These are phyloP conservation scores for Chaetomiaceae sp. DNA, from an alignment of 2,329 filamentous ascomycete species.

Conservation along the genomic window DNA sequence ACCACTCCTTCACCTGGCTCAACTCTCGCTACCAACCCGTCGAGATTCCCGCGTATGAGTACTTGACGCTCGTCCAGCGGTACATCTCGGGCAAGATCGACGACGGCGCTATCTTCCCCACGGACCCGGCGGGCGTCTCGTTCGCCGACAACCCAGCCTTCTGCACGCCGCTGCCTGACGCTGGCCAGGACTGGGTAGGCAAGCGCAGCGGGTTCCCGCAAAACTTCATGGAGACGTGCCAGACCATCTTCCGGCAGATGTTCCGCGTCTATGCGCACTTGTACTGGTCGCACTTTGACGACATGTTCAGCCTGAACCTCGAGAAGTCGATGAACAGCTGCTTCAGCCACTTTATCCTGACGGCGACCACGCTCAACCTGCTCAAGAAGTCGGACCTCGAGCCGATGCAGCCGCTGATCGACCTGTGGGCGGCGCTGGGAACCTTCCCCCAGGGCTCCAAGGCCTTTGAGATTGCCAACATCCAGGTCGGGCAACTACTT, in stretches of 20 bases:
- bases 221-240: constrained; percentile 84
- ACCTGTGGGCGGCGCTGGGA: constrained; percentile 85
- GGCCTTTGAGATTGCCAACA: constrained; percentile 61
- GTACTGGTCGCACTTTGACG: constrained; percentile 91
- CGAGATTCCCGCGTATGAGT: constrained; percentile 86
- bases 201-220: constrained; percentile 90
- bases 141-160: constrained; percentile 56
- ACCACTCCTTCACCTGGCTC: constrained; percentile 94
- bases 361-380: constrained; percentile 75
- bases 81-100: constrained; percentile 97
- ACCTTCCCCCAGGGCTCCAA: constrained; percentile 74
- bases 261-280: constrained; percentile 97
- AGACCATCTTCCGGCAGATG: constrained; percentile 95
- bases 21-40: constrained; percentile 83
- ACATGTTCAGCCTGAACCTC: constrained; percentile 77
- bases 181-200: constrained; percentile 71
- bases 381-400: constrained; percentile 86
- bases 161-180: constrained; percentile 56
- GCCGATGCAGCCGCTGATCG: constrained; percentile 91
- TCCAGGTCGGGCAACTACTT: constrained; percentile 55
- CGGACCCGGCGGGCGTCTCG: constrained; percentile 67
- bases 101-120: constrained; percentile 85
- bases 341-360: constrained; percentile 79
- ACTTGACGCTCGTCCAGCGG: constrained; percentile 92
- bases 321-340: constrained; percentile 82